A percentile compares a stretch with the other conserved stretches of the same genome.
These are phyloP conservation scores for Astrephomene gubernaculifera DNA, from an alignment of 139 green algal genomes.

Conservation along the genomic window DNA sequence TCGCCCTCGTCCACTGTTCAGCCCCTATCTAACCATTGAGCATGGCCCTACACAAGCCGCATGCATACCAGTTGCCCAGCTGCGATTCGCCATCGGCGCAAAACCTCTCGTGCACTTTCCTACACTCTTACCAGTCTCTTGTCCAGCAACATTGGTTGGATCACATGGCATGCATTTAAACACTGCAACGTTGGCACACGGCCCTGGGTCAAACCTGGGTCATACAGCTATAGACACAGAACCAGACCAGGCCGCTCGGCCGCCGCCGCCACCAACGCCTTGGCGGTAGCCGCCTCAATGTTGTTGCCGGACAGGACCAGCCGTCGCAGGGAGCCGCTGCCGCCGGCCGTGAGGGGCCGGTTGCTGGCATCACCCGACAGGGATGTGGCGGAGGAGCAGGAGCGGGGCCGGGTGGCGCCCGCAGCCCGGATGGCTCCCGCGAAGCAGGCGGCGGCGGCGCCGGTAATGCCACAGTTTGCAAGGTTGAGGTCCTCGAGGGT, in stretches of 20 bases:
- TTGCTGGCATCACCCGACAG: not conserved
- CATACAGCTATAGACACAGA: not conserved
- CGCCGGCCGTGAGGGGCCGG: not conserved
- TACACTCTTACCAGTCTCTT: too few species aligned
- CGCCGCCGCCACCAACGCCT: conserved; percentile 1
- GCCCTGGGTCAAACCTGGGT: too few species aligned
- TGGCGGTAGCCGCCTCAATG: not conserved
- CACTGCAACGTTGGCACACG: too few species aligned
- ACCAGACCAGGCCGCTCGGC: conserved; percentile 4
- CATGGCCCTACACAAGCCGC: too few species aligned
- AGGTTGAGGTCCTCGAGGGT: conserved; percentile 29
- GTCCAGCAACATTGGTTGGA: too few species aligned
- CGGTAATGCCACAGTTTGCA: conserved; percentile 5
- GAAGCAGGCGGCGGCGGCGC: conserved; percentile 4
- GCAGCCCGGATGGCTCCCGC: conserved; percentile 19
- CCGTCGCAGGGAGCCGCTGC: conserved; percentile 2
- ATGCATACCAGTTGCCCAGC: too few species aligned
- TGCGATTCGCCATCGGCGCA: too few species aligned
- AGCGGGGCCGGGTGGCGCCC: conserved; percentile 1
- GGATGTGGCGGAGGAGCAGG: not conserved
- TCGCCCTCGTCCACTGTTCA: too few species aligned
- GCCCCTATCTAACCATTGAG: too few species aligned
- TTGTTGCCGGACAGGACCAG: conserved; percentile 10
- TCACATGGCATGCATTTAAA: too few species aligned
- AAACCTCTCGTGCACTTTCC: too few species aligned